phyloP scores from a whole-genome alignment of 2,329 filamentous ascomycete species.

The Colletotrichum aenigma region DNA sequence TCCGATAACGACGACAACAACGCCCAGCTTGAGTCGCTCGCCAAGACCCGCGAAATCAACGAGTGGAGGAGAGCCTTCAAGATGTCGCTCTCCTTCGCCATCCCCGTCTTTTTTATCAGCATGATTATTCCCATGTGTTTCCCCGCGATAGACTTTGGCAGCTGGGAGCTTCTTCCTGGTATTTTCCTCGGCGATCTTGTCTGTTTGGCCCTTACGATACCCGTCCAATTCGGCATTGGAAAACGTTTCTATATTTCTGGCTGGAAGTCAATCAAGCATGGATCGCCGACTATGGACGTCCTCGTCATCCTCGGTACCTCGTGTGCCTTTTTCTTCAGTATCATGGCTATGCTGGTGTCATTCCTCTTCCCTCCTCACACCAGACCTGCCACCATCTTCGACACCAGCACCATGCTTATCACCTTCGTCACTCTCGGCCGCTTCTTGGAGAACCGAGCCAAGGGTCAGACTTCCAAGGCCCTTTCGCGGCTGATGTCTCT shows the following conservation, averaged over 20 bases:
- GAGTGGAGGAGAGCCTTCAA: constrained; percentile 88
- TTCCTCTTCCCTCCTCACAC: constrained; percentile 76
- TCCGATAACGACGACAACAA: constrained; percentile 95
- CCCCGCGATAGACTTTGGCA: constrained; percentile 78
- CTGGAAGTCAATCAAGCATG: constrained; percentile 91
- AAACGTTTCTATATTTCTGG: constrained; percentile 92
- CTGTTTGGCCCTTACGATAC: constrained; percentile 84
- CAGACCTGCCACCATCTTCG: constrained; percentile 88
- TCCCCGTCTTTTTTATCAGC: constrained; percentile 90
- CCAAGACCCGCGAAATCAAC: constrained; percentile 94
- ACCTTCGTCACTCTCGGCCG: constrained; percentile 92
- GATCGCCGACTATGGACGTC: constrained; percentile 96
- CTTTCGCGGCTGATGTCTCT: constrained; percentile 94
- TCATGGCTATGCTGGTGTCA: constrained; percentile 85
- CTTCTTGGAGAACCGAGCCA: constrained; percentile 91
- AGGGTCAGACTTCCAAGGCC: constrained; percentile 94
- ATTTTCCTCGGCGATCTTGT: constrained; percentile 88
- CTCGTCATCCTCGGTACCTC: constrained; percentile 93
- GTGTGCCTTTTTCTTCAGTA: constrained; percentile 94
- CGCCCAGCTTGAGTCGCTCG: constrained; percentile 91
- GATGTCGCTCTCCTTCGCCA: constrained; percentile 77
- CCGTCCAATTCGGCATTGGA: constrained; percentile 95
- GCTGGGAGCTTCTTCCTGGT: constrained; percentile 68
- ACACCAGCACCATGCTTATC: constrained; percentile 98
- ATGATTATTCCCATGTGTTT: constrained; percentile 93